Base-by-base conservation (phyloP, 2,329 filamentous ascomycete genomes). In the Cladosporium sphaerospermum region DNA sequence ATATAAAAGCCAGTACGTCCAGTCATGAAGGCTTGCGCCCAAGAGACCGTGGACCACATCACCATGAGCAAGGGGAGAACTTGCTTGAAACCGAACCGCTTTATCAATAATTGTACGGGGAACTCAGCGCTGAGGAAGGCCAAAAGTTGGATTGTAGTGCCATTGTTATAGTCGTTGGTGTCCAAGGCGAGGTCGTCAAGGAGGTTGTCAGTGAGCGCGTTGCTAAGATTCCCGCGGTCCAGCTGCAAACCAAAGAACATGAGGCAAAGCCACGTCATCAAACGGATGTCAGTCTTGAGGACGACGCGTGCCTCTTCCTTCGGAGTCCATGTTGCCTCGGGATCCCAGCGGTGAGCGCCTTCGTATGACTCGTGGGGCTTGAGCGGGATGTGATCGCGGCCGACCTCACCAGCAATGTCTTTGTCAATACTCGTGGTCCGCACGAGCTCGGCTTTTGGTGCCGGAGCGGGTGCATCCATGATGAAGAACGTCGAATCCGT, bases 91-190 rank as follows among this genome's bases (percentile, higher is more conserved):
- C 74, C 73, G 13, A 72, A 61, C 48, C 72, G 71, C 57, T 76
- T 77, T 43, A 71, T 74, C 14, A 76, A 67, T 8, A 69, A 57
- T 52, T 67, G 66, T 14, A 66, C 67, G 0, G 69, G 69, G 16
- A 71, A 46, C 47, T 70, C 69, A 4, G 69, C 68, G 44, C 66
- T 60, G 11, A 95, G 88, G 72, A 95, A 95, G 69, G 88, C 89
- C 19, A 81, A 78, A 70, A 88, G 92, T 75, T 95, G 95, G 9
- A 87, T 73, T 0, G 71, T 72, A 28, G 34, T 36, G 36, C 57
- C 64, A 50, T 58, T 66, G 45, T 71, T 71, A 61, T 80, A 82
- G 55, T 81, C 76, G 62, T 79, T 72, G 9, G 71, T 75, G 0
- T 64, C 74, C 53, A 78, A 54, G 28, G 78, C 64, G 3, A 65